These are phyloP conservation scores for Colletotrichum sp. DNA, from an alignment of 2,329 filamentous ascomycete species.

Conservation along the genomic window DNA sequence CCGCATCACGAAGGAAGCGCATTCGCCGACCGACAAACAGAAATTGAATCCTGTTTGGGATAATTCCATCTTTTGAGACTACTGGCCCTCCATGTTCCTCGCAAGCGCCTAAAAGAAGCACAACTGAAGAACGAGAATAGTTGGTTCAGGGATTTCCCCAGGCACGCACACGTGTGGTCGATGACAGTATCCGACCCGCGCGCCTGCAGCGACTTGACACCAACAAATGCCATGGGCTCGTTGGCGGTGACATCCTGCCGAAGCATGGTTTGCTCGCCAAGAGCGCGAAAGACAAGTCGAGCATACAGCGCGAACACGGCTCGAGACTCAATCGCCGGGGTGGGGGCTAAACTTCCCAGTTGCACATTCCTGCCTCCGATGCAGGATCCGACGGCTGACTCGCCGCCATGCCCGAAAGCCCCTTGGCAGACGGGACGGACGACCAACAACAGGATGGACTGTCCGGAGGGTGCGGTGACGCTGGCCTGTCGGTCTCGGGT, in stretches of 20 bases:
- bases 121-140: background rate
- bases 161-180: background rate
- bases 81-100: background rate
- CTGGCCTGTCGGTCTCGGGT: background rate
- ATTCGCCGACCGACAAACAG: background rate
- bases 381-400: constrained; percentile 1
- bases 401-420: background rate
- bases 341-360: background rate
- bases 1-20: background rate
- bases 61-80: background rate
- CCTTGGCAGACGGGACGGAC: background rate
- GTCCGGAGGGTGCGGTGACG: background rate
- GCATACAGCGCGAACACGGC: background rate
- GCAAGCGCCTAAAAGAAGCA: background rate
- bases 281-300: background rate
- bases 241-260: background rate
- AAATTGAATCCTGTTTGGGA: background rate
- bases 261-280: background rate
- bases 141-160: background rate
- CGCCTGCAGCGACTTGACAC: background rate
- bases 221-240: background rate
- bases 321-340: background rate
- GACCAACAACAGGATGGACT: background rate
- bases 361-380: background rate
- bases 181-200: background rate